Conservation (phyloP, 139 green algal species). For the Coelastrella sp. region DNA sequence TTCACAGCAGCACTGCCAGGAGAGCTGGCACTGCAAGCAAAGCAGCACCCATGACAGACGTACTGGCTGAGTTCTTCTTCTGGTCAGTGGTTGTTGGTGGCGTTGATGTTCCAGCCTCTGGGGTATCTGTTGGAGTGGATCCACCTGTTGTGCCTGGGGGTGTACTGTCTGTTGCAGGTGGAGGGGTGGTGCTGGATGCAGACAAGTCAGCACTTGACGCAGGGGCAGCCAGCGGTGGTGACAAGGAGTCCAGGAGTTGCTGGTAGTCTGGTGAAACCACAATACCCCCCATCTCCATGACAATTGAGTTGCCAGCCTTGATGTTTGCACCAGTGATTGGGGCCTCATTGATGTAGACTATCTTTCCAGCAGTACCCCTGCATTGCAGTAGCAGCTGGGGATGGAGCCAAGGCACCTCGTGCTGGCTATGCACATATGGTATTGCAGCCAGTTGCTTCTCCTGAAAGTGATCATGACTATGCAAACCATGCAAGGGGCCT, state of each 20-base stretch:
- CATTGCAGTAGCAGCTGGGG: neutral
- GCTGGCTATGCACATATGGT: neutral
- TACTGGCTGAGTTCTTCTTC: neutral
- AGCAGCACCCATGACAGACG: neutral
- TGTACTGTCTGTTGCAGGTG: neutral
- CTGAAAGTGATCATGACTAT: neutral
- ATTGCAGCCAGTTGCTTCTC: neutral
- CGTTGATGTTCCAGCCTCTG: neutral
- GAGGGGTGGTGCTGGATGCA: neutral
- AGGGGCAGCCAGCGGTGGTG: neutral
- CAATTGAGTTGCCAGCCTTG: conserved; percentile 30
- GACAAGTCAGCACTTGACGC: neutral
- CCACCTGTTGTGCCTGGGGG: neutral
- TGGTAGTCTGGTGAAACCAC: conserved; percentile 19
- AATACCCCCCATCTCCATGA: conserved; percentile 19
- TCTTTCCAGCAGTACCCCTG: neutral
- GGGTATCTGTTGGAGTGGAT: neutral
- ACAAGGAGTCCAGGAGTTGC: neutral
- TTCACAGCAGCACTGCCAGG: conserved; percentile 33
- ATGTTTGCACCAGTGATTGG: conserved; percentile 26
- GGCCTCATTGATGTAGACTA: conserved; percentile 22
- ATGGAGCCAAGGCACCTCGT: neutral
- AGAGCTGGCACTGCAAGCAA: conserved; percentile 35
- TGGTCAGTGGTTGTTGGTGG: neutral
- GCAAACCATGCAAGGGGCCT: too few species aligned